Base-by-base conservation (phyloP, 305 asterid species). In the Fraxinus xanthoxyloides region DNA sequence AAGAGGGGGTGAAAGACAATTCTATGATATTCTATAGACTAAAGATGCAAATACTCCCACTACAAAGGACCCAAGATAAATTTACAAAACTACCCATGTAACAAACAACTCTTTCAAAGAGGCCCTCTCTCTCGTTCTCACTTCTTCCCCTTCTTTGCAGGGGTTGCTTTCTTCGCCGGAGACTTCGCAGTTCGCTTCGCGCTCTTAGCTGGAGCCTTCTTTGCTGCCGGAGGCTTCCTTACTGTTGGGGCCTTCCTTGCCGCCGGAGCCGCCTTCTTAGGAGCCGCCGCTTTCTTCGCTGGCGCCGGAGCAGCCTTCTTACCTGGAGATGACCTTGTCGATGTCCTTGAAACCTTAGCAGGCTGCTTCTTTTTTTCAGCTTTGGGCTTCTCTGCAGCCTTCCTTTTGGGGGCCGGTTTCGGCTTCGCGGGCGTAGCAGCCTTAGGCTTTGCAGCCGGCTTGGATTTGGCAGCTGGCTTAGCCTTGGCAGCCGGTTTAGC, bases 81-180 rank as follows among this genome's bases (percentile, higher is more conserved):
- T 94, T 91, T 92, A 94, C 97, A 93, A 0, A 7, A 65, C 84
- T 85, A 82, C 80, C 95, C 92, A 90, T 86, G 92, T 89, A 86
- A 82, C 88, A 88, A 67, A 79, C 76, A 77, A 15, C 38, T 4
- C 6, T 61, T 31, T 72, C 89, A 38, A 82, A 75, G 82, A 69
- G 75, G 13, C 34, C 28, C 59, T 61, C 72, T 15, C 83, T 87
- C 80, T 85, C 86, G 85, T 70, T 61, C 28, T 85, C 90, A 92
- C 87, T 92, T 93, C 89, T 28, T 91, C 32, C 92, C 92, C 86
- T 76, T 92, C 85, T 78, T 90, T 26, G 90, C 82, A 24, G 72
- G 35, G 0, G 92, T 82, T 17, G 88, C 85, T 80, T 91, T 94
- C 91, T 91, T 92, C 59, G 89, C 88, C 80, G 94, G 92, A 78